phyloP scores from a whole-genome alignment of 306 rosid species.

The cucumber (Cucumis sativus) region DNA sequence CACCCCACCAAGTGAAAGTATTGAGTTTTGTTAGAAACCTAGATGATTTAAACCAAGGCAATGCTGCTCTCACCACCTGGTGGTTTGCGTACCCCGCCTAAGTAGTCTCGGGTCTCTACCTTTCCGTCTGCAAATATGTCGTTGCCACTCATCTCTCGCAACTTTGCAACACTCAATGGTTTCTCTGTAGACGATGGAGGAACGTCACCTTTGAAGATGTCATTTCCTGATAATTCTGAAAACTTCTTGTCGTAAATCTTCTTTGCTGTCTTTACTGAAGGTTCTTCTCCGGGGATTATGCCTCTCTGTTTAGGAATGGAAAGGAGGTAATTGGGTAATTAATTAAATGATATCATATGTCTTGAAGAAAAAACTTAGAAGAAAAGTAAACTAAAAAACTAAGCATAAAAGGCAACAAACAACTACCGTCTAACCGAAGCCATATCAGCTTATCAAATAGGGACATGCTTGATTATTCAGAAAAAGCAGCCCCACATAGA shows the following conservation, averaged over 20 bases:
- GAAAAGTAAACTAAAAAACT: background rate
- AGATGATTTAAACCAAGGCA: constrained; percentile 64
- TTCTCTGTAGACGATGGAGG: constrained; percentile 69
- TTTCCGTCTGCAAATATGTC: constrained; percentile 97
- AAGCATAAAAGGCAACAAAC: background rate
- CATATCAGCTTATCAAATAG: background rate
- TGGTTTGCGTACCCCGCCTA: constrained; percentile 96
- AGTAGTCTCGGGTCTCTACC: constrained; percentile 76
- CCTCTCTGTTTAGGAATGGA: constrained; percentile 14
- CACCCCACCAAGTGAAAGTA: constrained; percentile 4
- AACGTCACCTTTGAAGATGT: constrained; percentile 70
- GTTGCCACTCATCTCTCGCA: constrained; percentile 86
- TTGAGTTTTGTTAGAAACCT: constrained; percentile 51
- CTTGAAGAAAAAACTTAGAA: background rate
- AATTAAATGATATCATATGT: background rate
- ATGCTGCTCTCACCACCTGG: constrained; percentile 99
- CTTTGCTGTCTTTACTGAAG: constrained; percentile 62
- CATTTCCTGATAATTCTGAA: constrained; percentile 69
- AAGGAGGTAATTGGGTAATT: background rate
- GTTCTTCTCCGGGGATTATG: constrained; percentile 29
- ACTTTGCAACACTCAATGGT: constrained; percentile 62
- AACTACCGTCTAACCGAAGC: background rate
- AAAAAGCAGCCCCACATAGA: background rate
- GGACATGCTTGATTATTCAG: background rate
- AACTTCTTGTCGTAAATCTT: constrained; percentile 69